A percentile compares a stretch with the other conserved stretches of the same genome.
These are phyloP conservation scores for Mrakia hoshinonis DNA, from an alignment of 768 basidiomycete species.

Conservation along the genomic window DNA sequence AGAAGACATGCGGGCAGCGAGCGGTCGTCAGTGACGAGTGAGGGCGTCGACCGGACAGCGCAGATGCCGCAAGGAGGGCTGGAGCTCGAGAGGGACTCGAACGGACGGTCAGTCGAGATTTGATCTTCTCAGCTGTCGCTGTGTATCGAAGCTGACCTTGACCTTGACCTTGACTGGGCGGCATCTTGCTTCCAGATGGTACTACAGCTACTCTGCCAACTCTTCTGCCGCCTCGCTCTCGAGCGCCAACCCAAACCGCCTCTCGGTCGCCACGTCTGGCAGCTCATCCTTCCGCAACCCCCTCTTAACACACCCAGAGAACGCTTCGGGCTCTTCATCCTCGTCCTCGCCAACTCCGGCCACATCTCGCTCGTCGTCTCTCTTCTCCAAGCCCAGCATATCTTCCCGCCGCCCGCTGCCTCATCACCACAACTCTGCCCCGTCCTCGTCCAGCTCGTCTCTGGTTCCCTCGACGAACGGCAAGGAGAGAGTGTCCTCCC, in stretches of 20 bases:
- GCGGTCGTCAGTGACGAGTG: conserved; percentile 3
- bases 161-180: too few species aligned
- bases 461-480: background rate
- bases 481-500: background rate
- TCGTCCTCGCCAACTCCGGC: background rate
- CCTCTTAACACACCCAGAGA: background rate
- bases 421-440: background rate
- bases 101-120: conserved; percentile 1
- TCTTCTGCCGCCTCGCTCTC: conserved; percentile 13
- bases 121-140: background rate
- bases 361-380: background rate
- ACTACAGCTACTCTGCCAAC: conserved; percentile 24
- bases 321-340: background rate
- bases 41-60: background rate
- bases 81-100: conserved; percentile 16
- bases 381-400: background rate
- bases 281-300: background rate
- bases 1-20: background rate
- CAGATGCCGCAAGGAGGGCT: conserved; percentile 6
- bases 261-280: conserved; percentile 1
- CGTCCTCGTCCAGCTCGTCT: background rate
- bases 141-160: background rate
- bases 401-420: background rate
- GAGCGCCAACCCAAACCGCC: background rate
- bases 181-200: conserved; percentile 11